Evolutionary conservation across 2,329 filamentous ascomycete species (phyloP).

Genomic region (Blumeria hordei): DNA sequence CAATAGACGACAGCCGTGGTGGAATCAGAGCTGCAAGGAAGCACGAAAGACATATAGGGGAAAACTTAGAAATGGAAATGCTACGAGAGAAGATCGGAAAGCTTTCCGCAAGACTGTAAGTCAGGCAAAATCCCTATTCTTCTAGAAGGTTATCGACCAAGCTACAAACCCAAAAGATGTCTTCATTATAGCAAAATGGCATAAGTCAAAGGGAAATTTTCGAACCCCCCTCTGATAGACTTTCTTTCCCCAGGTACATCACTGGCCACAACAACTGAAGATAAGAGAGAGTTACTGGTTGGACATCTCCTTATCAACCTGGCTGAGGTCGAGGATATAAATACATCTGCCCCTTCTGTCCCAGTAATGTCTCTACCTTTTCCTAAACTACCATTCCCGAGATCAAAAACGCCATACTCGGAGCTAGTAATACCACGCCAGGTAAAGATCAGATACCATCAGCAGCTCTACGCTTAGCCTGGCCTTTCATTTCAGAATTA

Average conservation of each 20-base stretch:
- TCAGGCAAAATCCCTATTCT: not conserved
- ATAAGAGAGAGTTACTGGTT: not conserved
- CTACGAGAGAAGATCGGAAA: too few relatives aligned
- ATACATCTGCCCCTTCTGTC: not conserved
- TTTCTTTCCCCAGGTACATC: not conserved
- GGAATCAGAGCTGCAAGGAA: too few relatives aligned
- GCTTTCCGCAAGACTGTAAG: not conserved
- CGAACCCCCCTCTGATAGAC: not conserved
- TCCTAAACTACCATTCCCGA: too few relatives aligned
- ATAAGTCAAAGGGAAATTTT: not conserved
- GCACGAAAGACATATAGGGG: too few relatives aligned
- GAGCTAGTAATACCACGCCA: too few relatives aligned
- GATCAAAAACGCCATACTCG: too few relatives aligned
- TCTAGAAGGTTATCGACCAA: not conserved
- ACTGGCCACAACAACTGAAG: not conserved
- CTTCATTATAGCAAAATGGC: not conserved
- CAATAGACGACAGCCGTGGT: too few relatives aligned
- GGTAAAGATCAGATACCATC: too few relatives aligned
- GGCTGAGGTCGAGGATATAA: not conserved
- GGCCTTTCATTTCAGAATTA: too few relatives aligned
- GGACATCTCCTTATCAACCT: not conserved
- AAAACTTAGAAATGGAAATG: too few relatives aligned
- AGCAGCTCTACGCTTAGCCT: too few relatives aligned
- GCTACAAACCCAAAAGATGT: not conserved
- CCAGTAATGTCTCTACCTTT: too few relatives aligned